Conservation (phyloP, 83 land plant genomes). For the Larix sibirica region DNA sequence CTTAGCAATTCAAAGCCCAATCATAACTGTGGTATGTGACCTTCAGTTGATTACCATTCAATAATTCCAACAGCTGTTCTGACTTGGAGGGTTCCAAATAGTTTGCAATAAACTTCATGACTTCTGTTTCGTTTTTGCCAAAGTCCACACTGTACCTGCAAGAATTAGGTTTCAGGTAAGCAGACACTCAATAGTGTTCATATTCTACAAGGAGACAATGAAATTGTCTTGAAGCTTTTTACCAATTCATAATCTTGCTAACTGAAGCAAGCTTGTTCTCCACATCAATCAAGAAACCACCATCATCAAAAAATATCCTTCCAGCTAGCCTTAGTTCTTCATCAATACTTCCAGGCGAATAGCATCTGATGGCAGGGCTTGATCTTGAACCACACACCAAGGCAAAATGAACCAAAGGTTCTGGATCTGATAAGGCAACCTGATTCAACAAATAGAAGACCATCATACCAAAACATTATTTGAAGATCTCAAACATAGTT, state of each 20-base stretch:
- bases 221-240: slow-evolving; percentile 10
- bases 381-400: slow-evolving; percentile 64
- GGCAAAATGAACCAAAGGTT: slow-evolving; percentile 82
- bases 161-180: background rate
- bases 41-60: slow-evolving; percentile 50
- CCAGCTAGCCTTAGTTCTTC: slow-evolving; percentile 73
- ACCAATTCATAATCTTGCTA: slow-evolving; percentile 72
- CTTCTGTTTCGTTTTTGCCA: slow-evolving; percentile 79
- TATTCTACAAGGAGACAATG: background rate
- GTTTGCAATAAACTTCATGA: slow-evolving; percentile 65
- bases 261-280: slow-evolving; percentile 45
- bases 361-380: slow-evolving; percentile 80
- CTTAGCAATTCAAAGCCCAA: slow-evolving; percentile 61
- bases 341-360: slow-evolving; percentile 72
- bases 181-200: background rate
- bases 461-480: background rate
- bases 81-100: slow-evolving; percentile 65
- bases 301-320: slow-evolving; percentile 50
- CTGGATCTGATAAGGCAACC: slow-evolving; percentile 70
- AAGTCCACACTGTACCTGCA: slow-evolving; percentile 79
- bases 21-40: slow-evolving; percentile 74
- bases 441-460: slow-evolving; percentile 17
- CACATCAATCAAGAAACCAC: slow-evolving; percentile 61
- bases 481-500: background rate
- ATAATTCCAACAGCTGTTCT: slow-evolving; percentile 52